These are phyloP conservation scores for Claviceps paspali DNA, from an alignment of 2,329 filamentous ascomycete species.

Conservation along the genomic window DNA sequence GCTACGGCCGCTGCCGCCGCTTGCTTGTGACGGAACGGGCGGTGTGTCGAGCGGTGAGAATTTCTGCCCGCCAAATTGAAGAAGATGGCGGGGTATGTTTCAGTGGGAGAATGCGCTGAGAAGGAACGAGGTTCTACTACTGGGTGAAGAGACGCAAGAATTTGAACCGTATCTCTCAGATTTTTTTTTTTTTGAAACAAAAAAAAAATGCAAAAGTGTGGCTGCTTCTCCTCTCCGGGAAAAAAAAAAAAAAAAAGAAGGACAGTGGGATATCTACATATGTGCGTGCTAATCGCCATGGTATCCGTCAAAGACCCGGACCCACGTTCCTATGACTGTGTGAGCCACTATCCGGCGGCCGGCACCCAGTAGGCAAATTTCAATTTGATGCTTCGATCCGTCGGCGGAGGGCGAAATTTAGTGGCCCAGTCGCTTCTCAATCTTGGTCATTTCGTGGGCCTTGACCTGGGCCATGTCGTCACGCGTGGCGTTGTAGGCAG, in stretches of 20 bases:
- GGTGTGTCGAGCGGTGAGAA: slow-evolving; percentile 8
- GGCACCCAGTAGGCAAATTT: neutral
- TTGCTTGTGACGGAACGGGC: neutral
- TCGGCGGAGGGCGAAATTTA: too few species aligned
- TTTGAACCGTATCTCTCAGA: too few species aligned
- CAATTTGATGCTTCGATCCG: too few species aligned
- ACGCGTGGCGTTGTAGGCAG: slow-evolving; percentile 59
- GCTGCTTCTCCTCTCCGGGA: too few species aligned
- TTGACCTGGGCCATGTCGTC: slow-evolving; percentile 58
- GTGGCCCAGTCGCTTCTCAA: slow-evolving; percentile 51
- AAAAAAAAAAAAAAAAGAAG: neutral
- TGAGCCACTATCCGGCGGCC: neutral
- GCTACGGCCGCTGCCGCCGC: too few species aligned
- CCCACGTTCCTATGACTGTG: neutral
- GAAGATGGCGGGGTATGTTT: slow-evolving; percentile 4
- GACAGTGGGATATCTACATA: neutral
- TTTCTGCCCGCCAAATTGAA: slow-evolving; percentile 9
- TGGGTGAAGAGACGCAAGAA: too few species aligned
- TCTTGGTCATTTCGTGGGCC: slow-evolving; percentile 53
- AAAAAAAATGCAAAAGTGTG: too few species aligned
- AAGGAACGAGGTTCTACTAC: too few species aligned
- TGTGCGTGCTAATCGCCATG: neutral
- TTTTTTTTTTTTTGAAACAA: too few species aligned
- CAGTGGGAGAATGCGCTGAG: too few species aligned
- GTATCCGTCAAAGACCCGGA: slow-evolving; percentile 1